These are phyloP conservation scores for Stephania cephalantha DNA, from an alignment of 164 flowering plant genomes.

Conservation along the genomic window DNA sequence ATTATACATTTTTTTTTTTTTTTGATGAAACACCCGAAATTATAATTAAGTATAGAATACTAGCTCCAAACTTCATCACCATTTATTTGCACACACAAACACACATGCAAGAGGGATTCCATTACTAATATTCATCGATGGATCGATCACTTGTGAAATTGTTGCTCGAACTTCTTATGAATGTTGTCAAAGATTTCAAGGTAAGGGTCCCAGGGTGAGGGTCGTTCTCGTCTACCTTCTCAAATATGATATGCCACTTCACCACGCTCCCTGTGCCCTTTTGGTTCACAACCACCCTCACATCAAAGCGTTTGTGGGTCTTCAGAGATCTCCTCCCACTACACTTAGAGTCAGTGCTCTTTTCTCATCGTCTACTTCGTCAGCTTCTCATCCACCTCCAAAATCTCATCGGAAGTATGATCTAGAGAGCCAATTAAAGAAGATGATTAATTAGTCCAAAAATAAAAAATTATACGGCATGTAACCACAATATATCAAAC, in stretches of 20 bases:
- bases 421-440: neutral
- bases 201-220: conserved; percentile 3
- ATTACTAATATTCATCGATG: neutral
- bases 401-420: neutral
- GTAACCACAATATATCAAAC: too few relatives aligned
- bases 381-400: conserved; percentile 3
- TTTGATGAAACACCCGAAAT: too few relatives aligned
- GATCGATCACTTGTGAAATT: neutral
- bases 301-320: neutral
- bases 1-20: too few relatives aligned
- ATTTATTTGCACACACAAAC: too few relatives aligned
- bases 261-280: conserved; percentile 4
- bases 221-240: conserved; percentile 4
- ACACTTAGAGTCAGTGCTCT: neutral
- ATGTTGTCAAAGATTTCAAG: neutral
- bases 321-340: conserved; percentile 4
- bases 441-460: too few relatives aligned
- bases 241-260: conserved; percentile 11
- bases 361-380: conserved; percentile 5
- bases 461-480: too few relatives aligned
- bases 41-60: too few relatives aligned
- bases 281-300: neutral
- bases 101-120: too few relatives aligned
- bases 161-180: neutral
- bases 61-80: too few relatives aligned